Evolutionary conservation across 148 eudicot species (phyloP).

Genomic region (Vaccinium darrowii): DNA sequence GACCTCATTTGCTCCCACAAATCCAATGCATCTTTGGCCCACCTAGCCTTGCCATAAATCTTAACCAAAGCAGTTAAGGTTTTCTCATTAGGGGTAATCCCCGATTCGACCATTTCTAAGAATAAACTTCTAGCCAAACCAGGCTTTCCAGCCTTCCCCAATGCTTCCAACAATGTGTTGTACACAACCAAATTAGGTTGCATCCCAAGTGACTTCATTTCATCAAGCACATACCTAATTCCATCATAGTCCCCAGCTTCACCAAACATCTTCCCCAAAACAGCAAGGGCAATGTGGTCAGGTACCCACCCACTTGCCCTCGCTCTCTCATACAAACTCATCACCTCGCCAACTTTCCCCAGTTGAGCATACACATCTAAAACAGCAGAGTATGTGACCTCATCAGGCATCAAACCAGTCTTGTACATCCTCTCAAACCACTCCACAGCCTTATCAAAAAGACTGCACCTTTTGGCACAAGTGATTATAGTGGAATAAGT

Average conservation of each 20-base stretch:
- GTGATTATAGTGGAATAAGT: slow-evolving; percentile 94
- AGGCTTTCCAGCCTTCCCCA: slow-evolving; percentile 96
- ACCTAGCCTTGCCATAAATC: slow-evolving; percentile 88
- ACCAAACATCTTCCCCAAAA: slow-evolving; percentile 87
- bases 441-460: slow-evolving; percentile 86
- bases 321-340: slow-evolving; percentile 89
- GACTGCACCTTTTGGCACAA: slow-evolving; percentile 77
- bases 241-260: slow-evolving; percentile 98
- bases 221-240: slow-evolving; percentile 75
- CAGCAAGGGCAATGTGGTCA: slow-evolving; percentile 78
- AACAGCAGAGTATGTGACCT: slow-evolving; percentile 91
- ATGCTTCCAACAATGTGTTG: slow-evolving; percentile 85
- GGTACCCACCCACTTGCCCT: slow-evolving; percentile 96
- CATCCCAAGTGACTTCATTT: slow-evolving; percentile 84
- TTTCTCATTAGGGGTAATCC: slow-evolving; percentile 69
- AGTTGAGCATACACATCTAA: slow-evolving; percentile 90
- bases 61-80: slow-evolving; percentile 80
- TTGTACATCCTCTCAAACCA: slow-evolving; percentile 99
- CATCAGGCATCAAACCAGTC: slow-evolving; percentile 95
- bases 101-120: slow-evolving; percentile 81
- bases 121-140: slow-evolving; percentile 89
- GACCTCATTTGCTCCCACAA: slow-evolving; percentile 85
- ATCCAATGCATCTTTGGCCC: slow-evolving; percentile 83
- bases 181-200: slow-evolving; percentile 85
- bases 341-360: slow-evolving; percentile 86